Conservation (phyloP, 2,329 filamentous ascomycete genomes). For the Pseudogymnoascus sp. region DNA sequence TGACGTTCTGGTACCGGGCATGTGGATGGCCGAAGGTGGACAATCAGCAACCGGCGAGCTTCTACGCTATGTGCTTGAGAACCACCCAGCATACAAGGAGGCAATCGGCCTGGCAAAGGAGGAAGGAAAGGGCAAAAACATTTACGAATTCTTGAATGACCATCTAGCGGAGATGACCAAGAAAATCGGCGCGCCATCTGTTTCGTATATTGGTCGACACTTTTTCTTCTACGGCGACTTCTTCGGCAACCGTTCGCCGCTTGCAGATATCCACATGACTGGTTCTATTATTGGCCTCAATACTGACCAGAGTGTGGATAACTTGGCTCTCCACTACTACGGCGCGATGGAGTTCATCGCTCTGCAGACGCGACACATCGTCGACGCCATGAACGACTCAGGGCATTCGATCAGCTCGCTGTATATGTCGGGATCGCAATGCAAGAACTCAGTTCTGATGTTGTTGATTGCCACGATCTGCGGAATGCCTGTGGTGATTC, state of each 20-base stretch:
- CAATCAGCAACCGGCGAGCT: conserved; percentile 95
- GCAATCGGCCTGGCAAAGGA: conserved; percentile 60
- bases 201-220: conserved; percentile 82
- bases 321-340: conserved; percentile 87
- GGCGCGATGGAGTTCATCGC: conserved; percentile 97
- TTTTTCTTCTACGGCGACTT: conserved; percentile 98
- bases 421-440: conserved; percentile 96
- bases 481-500: conserved; percentile 86
- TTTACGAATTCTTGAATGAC: conserved; percentile 90
- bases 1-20: conserved; percentile 83
- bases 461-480: conserved; percentile 83
- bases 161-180: conserved; percentile 71
- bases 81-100: conserved; percentile 81
- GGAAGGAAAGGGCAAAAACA: conserved; percentile 74
- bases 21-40: conserved; percentile 96
- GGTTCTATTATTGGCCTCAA: conserved; percentile 81
- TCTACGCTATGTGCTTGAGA: conserved; percentile 88
- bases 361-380: conserved; percentile 76
- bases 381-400: conserved; percentile 84
- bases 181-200: conserved; percentile 60
- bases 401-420: conserved; percentile 86
- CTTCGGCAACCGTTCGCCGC: conserved; percentile 90
- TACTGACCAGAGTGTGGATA: conserved; percentile 78
- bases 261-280: conserved; percentile 89
- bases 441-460: conserved; percentile 92